Conservation (phyloP, 768 basidiomycete genomes). For the Fomitopsis serialis region DNA sequence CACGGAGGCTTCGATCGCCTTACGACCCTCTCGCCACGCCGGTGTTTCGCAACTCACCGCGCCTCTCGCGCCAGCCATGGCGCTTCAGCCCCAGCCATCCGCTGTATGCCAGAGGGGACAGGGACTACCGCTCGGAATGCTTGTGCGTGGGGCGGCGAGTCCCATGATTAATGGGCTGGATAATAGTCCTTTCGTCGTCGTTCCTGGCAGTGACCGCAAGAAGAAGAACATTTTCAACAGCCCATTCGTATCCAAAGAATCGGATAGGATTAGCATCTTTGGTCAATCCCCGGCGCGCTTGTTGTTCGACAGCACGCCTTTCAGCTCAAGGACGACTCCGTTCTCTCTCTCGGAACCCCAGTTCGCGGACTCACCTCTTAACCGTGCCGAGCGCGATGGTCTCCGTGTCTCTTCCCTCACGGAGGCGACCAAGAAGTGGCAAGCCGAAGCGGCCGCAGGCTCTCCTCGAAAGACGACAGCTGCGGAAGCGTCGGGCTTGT, state of each 20-base stretch:
- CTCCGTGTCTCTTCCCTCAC: background rate
- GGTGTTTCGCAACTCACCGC: slow-evolving; percentile 73
- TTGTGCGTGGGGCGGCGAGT: slow-evolving; percentile 48
- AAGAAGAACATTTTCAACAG: slow-evolving; percentile 33
- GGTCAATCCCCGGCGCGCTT: slow-evolving; percentile 14
- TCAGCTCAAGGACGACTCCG: slow-evolving; percentile 11
- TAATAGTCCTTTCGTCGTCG: slow-evolving; percentile 27
- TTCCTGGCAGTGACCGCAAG: slow-evolving; percentile 28
- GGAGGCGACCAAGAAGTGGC: background rate
- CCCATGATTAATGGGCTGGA: slow-evolving; percentile 26
- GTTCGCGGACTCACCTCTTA: slow-evolving; percentile 13
- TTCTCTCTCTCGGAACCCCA: slow-evolving; percentile 9
- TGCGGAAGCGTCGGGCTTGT: slow-evolving; percentile 3
- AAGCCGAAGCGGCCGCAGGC: background rate
- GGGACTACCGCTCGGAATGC: slow-evolving; percentile 61
- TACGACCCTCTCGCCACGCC: slow-evolving; percentile 74
- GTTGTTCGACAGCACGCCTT: slow-evolving; percentile 12
- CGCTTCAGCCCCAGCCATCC: slow-evolving; percentile 78
- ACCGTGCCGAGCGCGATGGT: slow-evolving; percentile 4
- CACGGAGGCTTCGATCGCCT: slow-evolving; percentile 43
- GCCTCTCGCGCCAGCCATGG: slow-evolving; percentile 78
- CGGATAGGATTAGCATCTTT: slow-evolving; percentile 9
- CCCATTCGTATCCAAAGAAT: slow-evolving; percentile 12
- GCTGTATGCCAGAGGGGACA: slow-evolving; percentile 53
- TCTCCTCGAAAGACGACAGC: background rate